Evolutionary conservation across 2,329 filamentous ascomycete species (phyloP).

Genomic region (Penicillium sp.): DNA sequence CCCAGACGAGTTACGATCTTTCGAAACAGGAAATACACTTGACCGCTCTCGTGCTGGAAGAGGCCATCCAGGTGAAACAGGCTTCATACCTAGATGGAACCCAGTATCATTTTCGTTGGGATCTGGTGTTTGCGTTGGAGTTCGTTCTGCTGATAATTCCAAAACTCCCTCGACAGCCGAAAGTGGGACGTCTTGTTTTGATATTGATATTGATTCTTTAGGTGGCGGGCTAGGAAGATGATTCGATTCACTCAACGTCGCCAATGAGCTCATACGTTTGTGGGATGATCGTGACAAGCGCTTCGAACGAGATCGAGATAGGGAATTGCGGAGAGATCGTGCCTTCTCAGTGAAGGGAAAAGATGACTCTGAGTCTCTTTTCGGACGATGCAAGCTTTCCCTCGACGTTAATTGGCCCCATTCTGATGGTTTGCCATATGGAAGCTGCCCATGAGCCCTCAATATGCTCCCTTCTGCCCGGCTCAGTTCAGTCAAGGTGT

Average conservation of each 20-base stretch:
- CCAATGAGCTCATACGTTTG: slow-evolving; percentile 27
- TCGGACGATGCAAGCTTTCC: slow-evolving; percentile 22
- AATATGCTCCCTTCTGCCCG: slow-evolving; percentile 27
- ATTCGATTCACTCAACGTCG: slow-evolving; percentile 26
- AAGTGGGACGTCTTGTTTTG: slow-evolving; percentile 26
- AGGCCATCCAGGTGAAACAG: slow-evolving; percentile 27
- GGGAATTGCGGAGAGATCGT: slow-evolving; percentile 27
- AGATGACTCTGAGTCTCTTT: slow-evolving; percentile 18
- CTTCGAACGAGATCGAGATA: slow-evolving; percentile 30
- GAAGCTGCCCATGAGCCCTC: slow-evolving; percentile 28
- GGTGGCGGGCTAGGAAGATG: slow-evolving; percentile 17
- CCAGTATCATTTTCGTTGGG: slow-evolving; percentile 19
- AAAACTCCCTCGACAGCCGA: slow-evolving; percentile 31
- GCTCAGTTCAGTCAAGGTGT: slow-evolving; percentile 28
- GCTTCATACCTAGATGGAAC: slow-evolving; percentile 22
- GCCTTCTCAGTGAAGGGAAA: slow-evolving; percentile 23
- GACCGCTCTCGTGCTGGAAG: slow-evolving; percentile 17
- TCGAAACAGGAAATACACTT: slow-evolving; percentile 20
- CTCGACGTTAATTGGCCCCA: slow-evolving; percentile 29
- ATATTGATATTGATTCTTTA: slow-evolving; percentile 16
- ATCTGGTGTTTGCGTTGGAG: slow-evolving; percentile 31
- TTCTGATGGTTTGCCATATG: slow-evolving; percentile 29
- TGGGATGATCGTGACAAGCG: slow-evolving; percentile 23
- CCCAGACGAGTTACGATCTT: slow-evolving; percentile 15
- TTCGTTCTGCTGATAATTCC: slow-evolving; percentile 31